A percentile compares a stretch with the other conserved stretches of the same genome.
Conservation (phyloP, 179 eudicot genomes). For the Patellifolia procumbens region DNA sequence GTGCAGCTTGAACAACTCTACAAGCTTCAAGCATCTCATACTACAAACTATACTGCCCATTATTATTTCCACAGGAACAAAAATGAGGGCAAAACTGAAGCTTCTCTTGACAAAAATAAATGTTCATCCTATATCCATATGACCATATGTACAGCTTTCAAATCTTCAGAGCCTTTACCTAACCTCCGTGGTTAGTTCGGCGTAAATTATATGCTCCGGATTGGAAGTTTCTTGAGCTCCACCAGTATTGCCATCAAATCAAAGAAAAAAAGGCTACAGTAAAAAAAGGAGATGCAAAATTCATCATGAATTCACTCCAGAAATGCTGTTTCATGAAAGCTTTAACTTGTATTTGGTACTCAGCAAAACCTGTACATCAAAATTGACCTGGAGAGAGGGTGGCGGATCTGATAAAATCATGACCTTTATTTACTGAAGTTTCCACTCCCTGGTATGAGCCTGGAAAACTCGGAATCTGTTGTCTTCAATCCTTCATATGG, state of each 20-base stretch:
- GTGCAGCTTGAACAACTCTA: too few species aligned
- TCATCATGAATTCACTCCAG: too few species aligned
- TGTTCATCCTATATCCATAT: neutral
- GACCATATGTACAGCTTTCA: neutral
- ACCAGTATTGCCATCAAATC: neutral
- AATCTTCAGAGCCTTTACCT: neutral
- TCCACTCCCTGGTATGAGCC: neutral
- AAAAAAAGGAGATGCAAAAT: neutral
- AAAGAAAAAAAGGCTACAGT: neutral
- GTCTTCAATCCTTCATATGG: constrained; percentile 25
- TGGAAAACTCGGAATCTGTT: neutral
- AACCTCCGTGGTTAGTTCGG: neutral
- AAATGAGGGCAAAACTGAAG: neutral
- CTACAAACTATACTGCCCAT: neutral
- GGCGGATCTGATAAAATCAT: neutral
- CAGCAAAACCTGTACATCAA: too few species aligned
- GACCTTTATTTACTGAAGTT: constrained; percentile 6
- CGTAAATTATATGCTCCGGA: neutral
- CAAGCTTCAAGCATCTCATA: too few species aligned
- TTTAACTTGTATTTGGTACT: too few species aligned
- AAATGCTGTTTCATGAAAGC: too few species aligned
- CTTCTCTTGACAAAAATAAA: neutral
- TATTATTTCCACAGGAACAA: neutral
- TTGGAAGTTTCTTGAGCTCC: too few species aligned
- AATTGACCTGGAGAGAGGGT: neutral